Percentiles rank a stretch among this genome's conserved stretches.
Conservation (phyloP, 768 basidiomycete species). For the Lyophyllum atratum region DNA sequence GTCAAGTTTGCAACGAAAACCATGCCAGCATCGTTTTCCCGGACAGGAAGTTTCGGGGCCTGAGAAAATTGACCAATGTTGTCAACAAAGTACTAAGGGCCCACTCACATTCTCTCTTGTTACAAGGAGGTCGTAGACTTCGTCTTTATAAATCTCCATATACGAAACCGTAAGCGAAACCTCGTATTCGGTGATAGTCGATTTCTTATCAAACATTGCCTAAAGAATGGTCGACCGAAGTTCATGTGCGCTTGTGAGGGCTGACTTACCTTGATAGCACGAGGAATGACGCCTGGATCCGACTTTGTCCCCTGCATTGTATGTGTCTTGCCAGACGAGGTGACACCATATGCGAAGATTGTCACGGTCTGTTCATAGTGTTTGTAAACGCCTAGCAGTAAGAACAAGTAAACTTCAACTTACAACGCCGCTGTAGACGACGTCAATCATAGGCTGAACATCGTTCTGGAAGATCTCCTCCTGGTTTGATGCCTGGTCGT, state of each 20-base stretch:
- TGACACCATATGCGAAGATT: constrained; percentile 90
- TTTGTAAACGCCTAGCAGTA: not conserved
- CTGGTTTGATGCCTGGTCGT: constrained; percentile 69
- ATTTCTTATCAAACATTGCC: constrained; percentile 60
- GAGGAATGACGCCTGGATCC: constrained; percentile 85
- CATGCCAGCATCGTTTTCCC: constrained; percentile 53
- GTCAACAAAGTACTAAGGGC: not conserved
- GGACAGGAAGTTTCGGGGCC: constrained; percentile 55
- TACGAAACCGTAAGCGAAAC: constrained; percentile 66
- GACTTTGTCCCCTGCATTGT: constrained; percentile 84
- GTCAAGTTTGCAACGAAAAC: constrained; percentile 58
- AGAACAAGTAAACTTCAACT: constrained; percentile 26
- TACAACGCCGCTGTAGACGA: constrained; percentile 77
- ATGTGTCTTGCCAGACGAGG: constrained; percentile 89
- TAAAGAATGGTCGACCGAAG: constrained; percentile 19
- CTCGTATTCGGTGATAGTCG: constrained; percentile 36
- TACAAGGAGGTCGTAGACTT: constrained; percentile 85
- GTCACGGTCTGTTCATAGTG: constrained; percentile 65
- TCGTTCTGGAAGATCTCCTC: constrained; percentile 78
- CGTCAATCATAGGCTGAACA: constrained; percentile 75
- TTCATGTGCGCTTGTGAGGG: no score
- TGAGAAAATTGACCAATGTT: constrained; percentile 17
- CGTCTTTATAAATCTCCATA: constrained; percentile 92
- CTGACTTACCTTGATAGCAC: constrained; percentile 64
- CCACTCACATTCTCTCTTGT: constrained; percentile 62